A percentile compares a stretch with the other conserved stretches of the same genome.
Conservation (phyloP, 2,329 filamentous ascomycete genomes). For the Fusarium anthophilum region DNA sequence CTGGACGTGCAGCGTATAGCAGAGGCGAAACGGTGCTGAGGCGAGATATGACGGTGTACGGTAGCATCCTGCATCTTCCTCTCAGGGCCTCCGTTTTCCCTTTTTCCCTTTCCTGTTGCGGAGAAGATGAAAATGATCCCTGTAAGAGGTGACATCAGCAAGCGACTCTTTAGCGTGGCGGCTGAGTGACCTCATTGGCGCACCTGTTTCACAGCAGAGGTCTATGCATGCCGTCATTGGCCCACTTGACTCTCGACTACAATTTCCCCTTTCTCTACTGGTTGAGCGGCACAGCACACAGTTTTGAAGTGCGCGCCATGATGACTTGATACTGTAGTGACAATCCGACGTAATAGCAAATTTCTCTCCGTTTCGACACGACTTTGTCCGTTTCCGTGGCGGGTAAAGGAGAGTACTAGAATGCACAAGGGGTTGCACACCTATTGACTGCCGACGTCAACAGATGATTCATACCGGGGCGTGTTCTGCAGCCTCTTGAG, state of each 20-base stretch:
- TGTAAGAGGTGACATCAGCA: constrained; percentile 39
- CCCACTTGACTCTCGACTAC: constrained; percentile 20
- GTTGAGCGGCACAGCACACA: constrained; percentile 21
- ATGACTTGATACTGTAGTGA: constrained; percentile 18
- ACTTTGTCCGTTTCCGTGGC: constrained; percentile 29
- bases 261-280: constrained; percentile 12
- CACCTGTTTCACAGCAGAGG: background rate
- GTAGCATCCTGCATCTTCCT: constrained; percentile 10
- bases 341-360: constrained; percentile 25
- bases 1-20: constrained; percentile 4
- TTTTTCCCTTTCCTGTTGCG: background rate
- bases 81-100: constrained; percentile 9
- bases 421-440: background rate
- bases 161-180: constrained; percentile 17
- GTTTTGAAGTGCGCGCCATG: background rate
- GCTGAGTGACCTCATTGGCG: constrained; percentile 41
- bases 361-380: constrained; percentile 25
- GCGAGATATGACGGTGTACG: constrained; percentile 31
- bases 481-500: background rate
- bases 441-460: constrained; percentile 21
- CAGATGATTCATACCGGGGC: constrained; percentile 15
- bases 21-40: constrained; percentile 28
- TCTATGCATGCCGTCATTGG: constrained; percentile 39
- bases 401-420: background rate
- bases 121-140: background rate